phyloP scores from a whole-genome alignment of 768 basidiomycete species.

The Melanogaster broomeanus region DNA sequence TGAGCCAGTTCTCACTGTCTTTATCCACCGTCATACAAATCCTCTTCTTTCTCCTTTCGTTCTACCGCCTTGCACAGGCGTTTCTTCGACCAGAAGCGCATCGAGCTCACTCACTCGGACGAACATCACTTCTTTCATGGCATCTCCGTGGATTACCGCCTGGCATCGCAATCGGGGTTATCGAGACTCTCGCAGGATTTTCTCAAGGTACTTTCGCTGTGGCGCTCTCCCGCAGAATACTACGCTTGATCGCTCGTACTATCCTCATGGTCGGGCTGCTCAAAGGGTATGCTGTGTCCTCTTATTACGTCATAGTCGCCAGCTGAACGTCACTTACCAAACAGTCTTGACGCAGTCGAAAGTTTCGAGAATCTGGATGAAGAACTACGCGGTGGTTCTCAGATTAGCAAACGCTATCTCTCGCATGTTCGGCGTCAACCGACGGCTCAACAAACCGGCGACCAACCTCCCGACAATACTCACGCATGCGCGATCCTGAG shows the following conservation, averaged over 20 bases:
- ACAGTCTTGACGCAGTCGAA: slow-evolving; percentile 54
- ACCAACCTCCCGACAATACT: slow-evolving; percentile 47
- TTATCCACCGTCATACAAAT: slow-evolving; percentile 60
- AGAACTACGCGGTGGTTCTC: slow-evolving; percentile 35
- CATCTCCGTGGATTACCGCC: slow-evolving; percentile 63
- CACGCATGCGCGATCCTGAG: slow-evolving; percentile 5
- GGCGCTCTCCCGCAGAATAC: slow-evolving; percentile 54
- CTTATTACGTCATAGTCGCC: background rate
- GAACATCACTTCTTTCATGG: slow-evolving; percentile 56
- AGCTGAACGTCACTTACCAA: background rate
- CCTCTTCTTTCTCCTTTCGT: slow-evolving; percentile 56
- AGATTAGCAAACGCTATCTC: slow-evolving; percentile 35
- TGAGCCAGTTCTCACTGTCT: slow-evolving; percentile 61
- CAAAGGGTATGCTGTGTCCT: slow-evolving; percentile 57
- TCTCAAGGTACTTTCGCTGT: slow-evolving; percentile 52
- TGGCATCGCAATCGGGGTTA: slow-evolving; percentile 60
- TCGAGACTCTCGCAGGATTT: slow-evolving; percentile 70
- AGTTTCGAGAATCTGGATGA: slow-evolving; percentile 49
- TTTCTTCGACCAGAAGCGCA: slow-evolving; percentile 51
- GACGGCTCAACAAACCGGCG: slow-evolving; percentile 55
- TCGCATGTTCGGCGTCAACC: slow-evolving; percentile 53
- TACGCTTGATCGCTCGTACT: slow-evolving; percentile 56
- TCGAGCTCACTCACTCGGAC: slow-evolving; percentile 47
- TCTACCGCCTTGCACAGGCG: slow-evolving; percentile 55
- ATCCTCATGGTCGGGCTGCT: slow-evolving; percentile 61